phyloP scores from a whole-genome alignment of 805 yeast species.

The Metahyphopichia silvanorum region DNA sequence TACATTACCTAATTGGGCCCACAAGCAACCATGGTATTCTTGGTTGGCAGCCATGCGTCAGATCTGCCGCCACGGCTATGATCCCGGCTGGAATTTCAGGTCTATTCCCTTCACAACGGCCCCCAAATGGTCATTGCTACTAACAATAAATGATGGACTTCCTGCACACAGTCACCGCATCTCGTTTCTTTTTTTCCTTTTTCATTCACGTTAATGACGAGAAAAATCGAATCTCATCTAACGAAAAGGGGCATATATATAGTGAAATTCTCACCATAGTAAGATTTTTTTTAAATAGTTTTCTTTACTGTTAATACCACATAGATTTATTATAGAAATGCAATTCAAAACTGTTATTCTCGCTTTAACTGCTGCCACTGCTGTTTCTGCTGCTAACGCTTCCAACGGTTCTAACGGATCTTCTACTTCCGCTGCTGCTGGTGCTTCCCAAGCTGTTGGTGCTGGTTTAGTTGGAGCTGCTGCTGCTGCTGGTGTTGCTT shows the following conservation, averaged over 20 bases:
- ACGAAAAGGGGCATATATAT: no score
- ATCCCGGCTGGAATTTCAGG: no score
- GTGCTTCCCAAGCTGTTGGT: slow-evolving; percentile 21
- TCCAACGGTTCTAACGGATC: slow-evolving; percentile 19
- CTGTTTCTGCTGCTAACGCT: slow-evolving; percentile 26
- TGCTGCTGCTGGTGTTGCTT: slow-evolving; percentile 35
- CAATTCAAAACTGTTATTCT: slow-evolving; percentile 36
- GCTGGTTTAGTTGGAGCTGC: slow-evolving; percentile 32
- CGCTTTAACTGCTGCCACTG: slow-evolving; percentile 37
- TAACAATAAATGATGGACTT: slow-evolving; percentile 1
- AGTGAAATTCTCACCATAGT: no score
- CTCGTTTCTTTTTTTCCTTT: slow-evolving; percentile 1
- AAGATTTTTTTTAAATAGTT: no score
- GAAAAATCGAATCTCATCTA: slow-evolving; percentile 2
- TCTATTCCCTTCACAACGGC: no score
- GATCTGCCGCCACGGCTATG: no score
- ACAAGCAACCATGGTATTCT: no score
- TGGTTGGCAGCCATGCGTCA: no score
- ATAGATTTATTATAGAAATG: slow-evolving; percentile 23
- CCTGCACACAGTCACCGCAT: not conserved
- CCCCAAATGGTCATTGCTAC: no score
- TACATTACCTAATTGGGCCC: no score
- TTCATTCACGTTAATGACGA: not conserved
- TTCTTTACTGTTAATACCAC: not conserved
- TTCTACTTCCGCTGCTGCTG: slow-evolving; percentile 12